phyloP scores from a whole-genome alignment of 2,329 filamentous ascomycete genomes.

The Diaporthe ilicicola region DNA sequence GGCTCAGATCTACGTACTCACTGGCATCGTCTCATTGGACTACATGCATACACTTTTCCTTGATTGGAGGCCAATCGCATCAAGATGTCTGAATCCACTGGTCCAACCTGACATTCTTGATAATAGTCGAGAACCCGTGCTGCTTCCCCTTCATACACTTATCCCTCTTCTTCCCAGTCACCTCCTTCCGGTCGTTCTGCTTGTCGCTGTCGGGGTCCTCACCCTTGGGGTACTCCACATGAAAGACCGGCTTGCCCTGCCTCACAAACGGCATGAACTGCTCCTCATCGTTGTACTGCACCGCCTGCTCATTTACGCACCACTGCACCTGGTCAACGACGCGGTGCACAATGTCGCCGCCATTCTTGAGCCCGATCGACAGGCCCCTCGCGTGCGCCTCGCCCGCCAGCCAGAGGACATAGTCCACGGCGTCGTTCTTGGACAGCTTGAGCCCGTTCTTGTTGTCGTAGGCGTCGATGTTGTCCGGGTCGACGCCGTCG shows the following conservation, averaged over 20 bases:
- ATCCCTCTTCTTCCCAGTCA: constrained; percentile 44
- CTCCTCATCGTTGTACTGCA: constrained; percentile 60
- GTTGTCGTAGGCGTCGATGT: constrained; percentile 65
- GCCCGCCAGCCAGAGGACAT: constrained; percentile 58
- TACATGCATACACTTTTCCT: not conserved
- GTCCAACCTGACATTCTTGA: constrained; percentile 31
- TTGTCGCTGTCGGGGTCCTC: constrained; percentile 31
- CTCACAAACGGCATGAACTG: constrained; percentile 58
- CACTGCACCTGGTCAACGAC: constrained; percentile 56
- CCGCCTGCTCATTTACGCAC: constrained; percentile 67
- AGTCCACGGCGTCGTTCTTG: constrained; percentile 54
- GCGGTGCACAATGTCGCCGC: constrained; percentile 53
- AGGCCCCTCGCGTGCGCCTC: constrained; percentile 55
- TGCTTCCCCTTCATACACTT: constrained; percentile 36
- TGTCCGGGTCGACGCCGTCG: constrained; percentile 67
- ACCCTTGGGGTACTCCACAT: constrained; percentile 66
- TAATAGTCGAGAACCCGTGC: constrained; percentile 32
- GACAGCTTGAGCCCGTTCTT: constrained; percentile 62
- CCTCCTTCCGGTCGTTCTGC: constrained; percentile 44
- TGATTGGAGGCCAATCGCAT: not conserved
- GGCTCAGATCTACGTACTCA: too few species aligned
- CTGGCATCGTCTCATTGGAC: too few species aligned
- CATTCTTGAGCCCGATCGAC: constrained; percentile 66
- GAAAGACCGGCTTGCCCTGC: constrained; percentile 65
- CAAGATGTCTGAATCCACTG: constrained; percentile 32